Percentiles rank a stretch among this genome's conserved stretches.
These are phyloP conservation scores for Scorias spongiosa DNA, from an alignment of 2,329 filamentous ascomycete species.

Conservation along the genomic window DNA sequence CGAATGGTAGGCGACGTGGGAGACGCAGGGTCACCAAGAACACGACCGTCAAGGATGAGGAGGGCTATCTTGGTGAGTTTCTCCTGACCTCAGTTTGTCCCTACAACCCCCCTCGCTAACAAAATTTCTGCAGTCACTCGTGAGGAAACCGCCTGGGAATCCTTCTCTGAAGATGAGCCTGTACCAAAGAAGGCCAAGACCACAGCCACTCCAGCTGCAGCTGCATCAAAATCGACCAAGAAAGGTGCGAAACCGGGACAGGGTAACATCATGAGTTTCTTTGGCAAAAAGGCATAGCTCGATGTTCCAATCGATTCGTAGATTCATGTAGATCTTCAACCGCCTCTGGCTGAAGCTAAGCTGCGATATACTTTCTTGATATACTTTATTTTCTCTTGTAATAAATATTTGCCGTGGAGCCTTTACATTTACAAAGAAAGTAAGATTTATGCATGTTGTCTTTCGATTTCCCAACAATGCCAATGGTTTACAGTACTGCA, in stretches of 20 bases:
- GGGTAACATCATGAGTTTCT: slow-evolving; percentile 86
- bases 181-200: slow-evolving; percentile 40
- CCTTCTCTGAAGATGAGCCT: slow-evolving; percentile 80
- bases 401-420: too few species aligned
- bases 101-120: slow-evolving; percentile 5
- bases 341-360: too few species aligned
- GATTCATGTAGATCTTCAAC: too few species aligned
- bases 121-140: slow-evolving; percentile 51
- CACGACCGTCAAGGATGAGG: slow-evolving; percentile 70
- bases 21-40: slow-evolving; percentile 74
- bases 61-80: slow-evolving; percentile 69
- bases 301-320: too few species aligned
- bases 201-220: slow-evolving; percentile 34
- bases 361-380: too few species aligned
- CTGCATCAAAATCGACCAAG: slow-evolving; percentile 21
- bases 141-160: slow-evolving; percentile 77
- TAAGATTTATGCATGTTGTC: too few species aligned
- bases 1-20: slow-evolving; percentile 56
- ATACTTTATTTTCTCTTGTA: too few species aligned
- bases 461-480: too few species aligned
- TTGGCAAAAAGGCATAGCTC: slow-evolving; percentile 50
- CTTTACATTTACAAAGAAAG: too few species aligned
- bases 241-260: slow-evolving; percentile 37
- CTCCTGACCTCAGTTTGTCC: background rate
- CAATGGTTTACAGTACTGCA: too few species aligned